Percentiles rank a stretch among this genome's conserved stretches.
Conservation (phyloP, 2,329 filamentous ascomycete genomes). For the Ophiostoma piceae region DNA sequence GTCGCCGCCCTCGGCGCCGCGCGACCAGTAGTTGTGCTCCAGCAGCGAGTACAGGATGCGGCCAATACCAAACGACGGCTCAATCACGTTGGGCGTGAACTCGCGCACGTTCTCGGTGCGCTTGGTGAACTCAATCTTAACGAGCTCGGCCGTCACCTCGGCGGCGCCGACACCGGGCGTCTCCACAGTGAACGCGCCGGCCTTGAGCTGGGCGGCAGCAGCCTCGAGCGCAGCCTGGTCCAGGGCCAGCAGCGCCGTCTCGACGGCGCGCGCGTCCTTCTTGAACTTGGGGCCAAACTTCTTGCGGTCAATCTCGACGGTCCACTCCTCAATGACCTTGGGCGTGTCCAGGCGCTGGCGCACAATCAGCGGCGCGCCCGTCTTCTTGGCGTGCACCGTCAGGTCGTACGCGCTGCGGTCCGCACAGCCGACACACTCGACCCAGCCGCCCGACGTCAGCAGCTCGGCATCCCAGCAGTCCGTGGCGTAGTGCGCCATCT, state of each 20-base stretch:
- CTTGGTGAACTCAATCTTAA: conserved; percentile 79
- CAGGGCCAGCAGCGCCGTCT: conserved; percentile 68
- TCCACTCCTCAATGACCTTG: conserved; percentile 76
- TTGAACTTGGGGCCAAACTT: conserved; percentile 94
- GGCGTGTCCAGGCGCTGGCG: conserved; percentile 76
- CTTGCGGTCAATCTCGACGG: conserved; percentile 86
- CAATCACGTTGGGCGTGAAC: conserved; percentile 92
- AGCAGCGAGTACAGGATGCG: conserved; percentile 88
- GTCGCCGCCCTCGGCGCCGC: conserved; percentile 62
- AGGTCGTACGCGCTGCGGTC: conserved; percentile 85
- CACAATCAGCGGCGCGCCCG: conserved; percentile 78
- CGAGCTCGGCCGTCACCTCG: conserved; percentile 70
- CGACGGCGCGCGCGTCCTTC: conserved; percentile 83
- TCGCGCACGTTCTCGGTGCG: conserved; percentile 78
- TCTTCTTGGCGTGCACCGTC: conserved; percentile 87
- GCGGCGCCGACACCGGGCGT: conserved; percentile 62
- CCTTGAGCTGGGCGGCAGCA: conserved; percentile 66
- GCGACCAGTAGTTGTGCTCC: conserved; percentile 94
- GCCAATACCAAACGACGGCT: conserved; percentile 96
- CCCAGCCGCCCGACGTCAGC: conserved; percentile 88
- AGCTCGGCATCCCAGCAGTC: conserved; percentile 99
- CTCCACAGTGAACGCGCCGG: conserved; percentile 67
- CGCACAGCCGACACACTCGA: conserved; percentile 96
- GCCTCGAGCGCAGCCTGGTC: conserved; percentile 77
- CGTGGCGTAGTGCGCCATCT: conserved; percentile 81